A percentile compares a stretch with the other conserved stretches of the same genome.
These are phyloP conservation scores for Penicillium oxalicum DNA, from an alignment of 2,329 filamentous ascomycete genomes.

Conservation along the genomic window DNA sequence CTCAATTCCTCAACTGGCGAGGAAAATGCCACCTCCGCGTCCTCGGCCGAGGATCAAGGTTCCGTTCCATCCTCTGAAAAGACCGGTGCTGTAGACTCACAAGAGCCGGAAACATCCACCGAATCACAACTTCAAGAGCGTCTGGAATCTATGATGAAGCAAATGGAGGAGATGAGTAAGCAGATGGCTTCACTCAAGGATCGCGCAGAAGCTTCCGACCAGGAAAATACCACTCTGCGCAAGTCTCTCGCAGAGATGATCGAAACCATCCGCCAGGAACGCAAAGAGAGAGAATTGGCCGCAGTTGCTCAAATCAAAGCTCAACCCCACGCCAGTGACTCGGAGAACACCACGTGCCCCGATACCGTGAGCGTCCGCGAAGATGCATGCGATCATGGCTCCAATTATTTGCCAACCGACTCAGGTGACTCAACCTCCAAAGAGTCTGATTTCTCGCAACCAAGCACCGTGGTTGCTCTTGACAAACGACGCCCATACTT, in stretches of 20 bases:
- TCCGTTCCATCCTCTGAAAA: slow-evolving; percentile 5
- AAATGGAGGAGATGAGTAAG: slow-evolving; percentile 74
- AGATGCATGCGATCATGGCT: slow-evolving; percentile 3
- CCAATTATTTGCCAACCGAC: slow-evolving; percentile 8
- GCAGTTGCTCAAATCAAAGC: slow-evolving; percentile 28
- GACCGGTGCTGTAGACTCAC: slow-evolving; percentile 7
- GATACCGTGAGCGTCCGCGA: slow-evolving; percentile 4
- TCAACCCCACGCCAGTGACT: slow-evolving; percentile 6
- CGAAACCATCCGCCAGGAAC: slow-evolving; percentile 65
- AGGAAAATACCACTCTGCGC: slow-evolving; percentile 64
- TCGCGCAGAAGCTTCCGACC: slow-evolving; percentile 74
- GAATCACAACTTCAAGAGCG: slow-evolving; percentile 58
- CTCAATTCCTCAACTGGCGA: slow-evolving; percentile 8
- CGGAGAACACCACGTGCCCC: background rate
- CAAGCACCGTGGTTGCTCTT: slow-evolving; percentile 38
- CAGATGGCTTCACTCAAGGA: slow-evolving; percentile 73
- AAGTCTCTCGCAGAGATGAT: slow-evolving; percentile 84
- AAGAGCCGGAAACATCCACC: slow-evolving; percentile 27
- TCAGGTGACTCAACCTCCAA: slow-evolving; percentile 13
- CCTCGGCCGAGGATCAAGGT: slow-evolving; percentile 9
- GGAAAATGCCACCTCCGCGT: slow-evolving; percentile 1
- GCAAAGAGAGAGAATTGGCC: slow-evolving; percentile 43
- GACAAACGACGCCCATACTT: slow-evolving; percentile 34
- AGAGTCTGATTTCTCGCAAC: slow-evolving; percentile 38
- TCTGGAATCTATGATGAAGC: slow-evolving; percentile 67